Evolutionary conservation across 768 basidiomycete genomes (phyloP).

Genomic region (Kwoniella mangroviensis): DNA sequence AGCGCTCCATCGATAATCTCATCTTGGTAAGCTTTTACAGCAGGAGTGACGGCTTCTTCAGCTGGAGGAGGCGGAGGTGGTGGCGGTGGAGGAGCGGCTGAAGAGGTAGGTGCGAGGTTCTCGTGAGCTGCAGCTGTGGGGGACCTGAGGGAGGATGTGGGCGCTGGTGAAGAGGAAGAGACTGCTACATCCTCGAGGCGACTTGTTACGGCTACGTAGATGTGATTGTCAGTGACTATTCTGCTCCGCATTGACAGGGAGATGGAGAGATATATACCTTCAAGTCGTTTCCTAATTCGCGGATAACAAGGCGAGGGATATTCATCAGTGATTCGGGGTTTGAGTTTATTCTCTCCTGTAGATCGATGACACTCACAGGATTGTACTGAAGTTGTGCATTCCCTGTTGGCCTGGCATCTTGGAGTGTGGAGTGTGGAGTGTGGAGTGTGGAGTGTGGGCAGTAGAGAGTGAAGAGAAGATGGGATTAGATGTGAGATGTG

Average conservation of each 20-base stretch:
- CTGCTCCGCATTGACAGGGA: too few species aligned
- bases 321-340: too few species aligned
- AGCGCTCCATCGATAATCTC: slow-evolving; percentile 74
- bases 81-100: slow-evolving; percentile 53
- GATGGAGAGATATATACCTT: slow-evolving; percentile 38
- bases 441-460: not conserved
- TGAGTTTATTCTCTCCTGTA: too few species aligned
- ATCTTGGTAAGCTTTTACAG: slow-evolving; percentile 74
- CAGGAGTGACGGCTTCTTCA: slow-evolving; percentile 62
- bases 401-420: slow-evolving; percentile 25
- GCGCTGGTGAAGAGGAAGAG: slow-evolving; percentile 56
- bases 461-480: not conserved
- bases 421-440: not conserved
- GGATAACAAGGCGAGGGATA: not conserved
- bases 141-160: slow-evolving; percentile 43
- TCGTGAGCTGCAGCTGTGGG: slow-evolving; percentile 44
- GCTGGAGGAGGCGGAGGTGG: slow-evolving; percentile 43
- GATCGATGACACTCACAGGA: slow-evolving; percentile 38
- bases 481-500: not conserved
- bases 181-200: slow-evolving; percentile 87
- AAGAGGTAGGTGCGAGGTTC: slow-evolving; percentile 41
- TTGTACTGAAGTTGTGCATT: slow-evolving; percentile 47
- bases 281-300: slow-evolving; percentile 49
- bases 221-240: too few species aligned
- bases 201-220: slow-evolving; percentile 84